These are phyloP conservation scores for Leccinum pachyderme DNA, from an alignment of 1,284 basidiomycete species.

Conservation along the genomic window DNA sequence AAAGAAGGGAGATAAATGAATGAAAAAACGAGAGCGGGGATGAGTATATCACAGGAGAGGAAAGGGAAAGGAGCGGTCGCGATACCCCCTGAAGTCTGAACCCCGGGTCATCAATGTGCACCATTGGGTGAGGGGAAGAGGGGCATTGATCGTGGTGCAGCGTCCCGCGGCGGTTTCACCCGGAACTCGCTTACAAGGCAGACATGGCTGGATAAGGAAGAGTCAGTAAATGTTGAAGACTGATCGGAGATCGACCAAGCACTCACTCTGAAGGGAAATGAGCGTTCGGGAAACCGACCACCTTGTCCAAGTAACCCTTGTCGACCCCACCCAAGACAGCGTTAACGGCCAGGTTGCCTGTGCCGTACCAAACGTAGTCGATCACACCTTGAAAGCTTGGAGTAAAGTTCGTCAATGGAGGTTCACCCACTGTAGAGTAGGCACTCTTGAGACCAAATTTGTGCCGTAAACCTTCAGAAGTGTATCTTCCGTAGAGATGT, in stretches of 20 bases:
- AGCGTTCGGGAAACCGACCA: conserved; percentile 95
- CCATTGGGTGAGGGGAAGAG: conserved; percentile 26
- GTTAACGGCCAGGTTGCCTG: conserved; percentile 77
- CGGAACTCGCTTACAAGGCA: conserved; percentile 70
- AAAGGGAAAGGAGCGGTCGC: background rate
- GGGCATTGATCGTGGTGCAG: conserved; percentile 35
- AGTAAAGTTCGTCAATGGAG: conserved; percentile 89
- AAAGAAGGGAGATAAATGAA: conserved; percentile 30
- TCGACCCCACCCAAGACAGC: conserved; percentile 91
- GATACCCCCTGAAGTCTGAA: conserved; percentile 2
- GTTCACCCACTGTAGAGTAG: conserved; percentile 67
- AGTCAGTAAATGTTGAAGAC: background rate
- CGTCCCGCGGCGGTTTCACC: conserved; percentile 63
- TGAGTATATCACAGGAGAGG: conserved; percentile 6
- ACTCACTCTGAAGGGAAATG: conserved; percentile 96
- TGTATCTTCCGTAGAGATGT: conserved; percentile 91
- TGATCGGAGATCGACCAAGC: conserved; percentile 10
- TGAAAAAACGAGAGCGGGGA: conserved; percentile 9
- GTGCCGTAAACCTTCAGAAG: conserved; percentile 85
- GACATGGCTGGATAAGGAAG: conserved; percentile 51
- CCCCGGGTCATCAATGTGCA: conserved; percentile 12
- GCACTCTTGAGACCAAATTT: conserved; percentile 81
- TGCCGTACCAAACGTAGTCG: conserved; percentile 95
- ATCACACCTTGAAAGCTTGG: conserved; percentile 83
- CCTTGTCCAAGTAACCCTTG: conserved; percentile 80